Evolutionary conservation across 305 asterid genomes (phyloP).

Genomic region (Andrographis paniculata): DNA sequence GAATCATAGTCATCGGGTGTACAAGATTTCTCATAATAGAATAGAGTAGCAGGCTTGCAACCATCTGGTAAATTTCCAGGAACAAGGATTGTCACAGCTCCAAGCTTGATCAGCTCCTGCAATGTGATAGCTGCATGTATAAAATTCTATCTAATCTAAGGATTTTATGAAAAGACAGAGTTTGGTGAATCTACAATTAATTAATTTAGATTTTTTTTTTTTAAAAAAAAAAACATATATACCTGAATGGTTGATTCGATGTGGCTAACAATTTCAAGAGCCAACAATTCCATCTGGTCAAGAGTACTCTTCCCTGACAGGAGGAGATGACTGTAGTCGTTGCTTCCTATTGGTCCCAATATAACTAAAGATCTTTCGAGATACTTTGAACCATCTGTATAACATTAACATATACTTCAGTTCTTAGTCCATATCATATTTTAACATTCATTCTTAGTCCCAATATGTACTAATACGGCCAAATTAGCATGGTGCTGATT

Average conservation of each 20-base stretch:
- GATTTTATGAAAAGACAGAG: too few relatives aligned
- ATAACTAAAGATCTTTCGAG: conserved; percentile 26
- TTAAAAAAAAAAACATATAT: not conserved
- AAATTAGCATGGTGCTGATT: too few relatives aligned
- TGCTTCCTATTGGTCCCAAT: conserved; percentile 42
- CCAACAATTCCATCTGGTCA: conserved; percentile 16
- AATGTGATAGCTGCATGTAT: too few relatives aligned
- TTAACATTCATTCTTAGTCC: too few relatives aligned
- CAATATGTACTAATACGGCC: too few relatives aligned
- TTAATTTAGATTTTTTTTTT: too few relatives aligned
- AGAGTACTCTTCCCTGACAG: not conserved
- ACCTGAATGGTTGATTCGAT: conserved; percentile 27
- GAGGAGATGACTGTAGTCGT: conserved; percentile 29
- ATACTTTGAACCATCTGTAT: conserved; percentile 19
- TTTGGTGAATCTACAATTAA: too few relatives aligned
- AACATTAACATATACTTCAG: too few relatives aligned
- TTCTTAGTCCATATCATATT: too few relatives aligned
- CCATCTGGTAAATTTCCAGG: conserved; percentile 39
- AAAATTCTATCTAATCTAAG: too few relatives aligned
- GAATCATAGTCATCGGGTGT: conserved; percentile 24
- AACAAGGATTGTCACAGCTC: conserved; percentile 32
- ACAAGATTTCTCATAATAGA: conserved; percentile 12
- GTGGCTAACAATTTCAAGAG: conserved; percentile 16
- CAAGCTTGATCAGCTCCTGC: conserved; percentile 36
- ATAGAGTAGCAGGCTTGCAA: conserved; percentile 25